Conservation (phyloP, 2,329 filamentous ascomycete genomes). For the Biscogniauxia sp. region DNA sequence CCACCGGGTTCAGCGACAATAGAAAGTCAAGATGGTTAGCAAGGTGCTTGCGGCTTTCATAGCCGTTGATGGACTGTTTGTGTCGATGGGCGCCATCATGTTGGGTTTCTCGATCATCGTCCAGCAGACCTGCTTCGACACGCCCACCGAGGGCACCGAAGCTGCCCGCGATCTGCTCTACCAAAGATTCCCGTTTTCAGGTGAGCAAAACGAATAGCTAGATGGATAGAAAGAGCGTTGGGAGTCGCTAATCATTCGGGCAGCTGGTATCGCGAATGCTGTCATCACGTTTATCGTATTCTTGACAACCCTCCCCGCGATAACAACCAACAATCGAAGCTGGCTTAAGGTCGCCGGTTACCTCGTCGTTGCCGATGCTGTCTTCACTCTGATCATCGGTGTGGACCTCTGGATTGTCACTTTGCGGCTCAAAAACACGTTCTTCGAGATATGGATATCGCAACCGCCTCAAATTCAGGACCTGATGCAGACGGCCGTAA, state of each 20-base stretch:
- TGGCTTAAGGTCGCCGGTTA: constrained; percentile 71
- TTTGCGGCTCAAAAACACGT: constrained; percentile 62
- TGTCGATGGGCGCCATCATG: constrained; percentile 52
- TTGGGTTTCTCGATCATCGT: constrained; percentile 56
- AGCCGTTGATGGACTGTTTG: constrained; percentile 49
- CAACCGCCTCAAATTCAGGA: constrained; percentile 59
- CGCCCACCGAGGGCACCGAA: constrained; percentile 44
- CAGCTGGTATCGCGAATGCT: constrained; percentile 71
- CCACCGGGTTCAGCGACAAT: neutral
- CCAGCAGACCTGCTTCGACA: constrained; percentile 43
- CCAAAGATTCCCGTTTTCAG: constrained; percentile 51
- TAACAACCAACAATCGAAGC: constrained; percentile 63
- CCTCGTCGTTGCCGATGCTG: constrained; percentile 57
- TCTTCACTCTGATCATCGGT: constrained; percentile 66
- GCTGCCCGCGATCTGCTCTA: constrained; percentile 53
- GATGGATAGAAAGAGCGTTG: neutral
- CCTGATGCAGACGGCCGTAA: constrained; percentile 67
- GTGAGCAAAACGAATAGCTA: constrained; percentile 25
- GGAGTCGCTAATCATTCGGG: neutral
- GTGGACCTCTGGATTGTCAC: constrained; percentile 72
- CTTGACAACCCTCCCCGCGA: constrained; percentile 65
- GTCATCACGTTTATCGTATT: constrained; percentile 71
- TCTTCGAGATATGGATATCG: constrained; percentile 58
- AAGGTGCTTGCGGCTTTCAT: constrained; percentile 52
- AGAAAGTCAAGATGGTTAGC: constrained; percentile 47